These are phyloP conservation scores for Celoporthe dispersa DNA, from an alignment of 2,329 filamentous ascomycete genomes.

Conservation along the genomic window DNA sequence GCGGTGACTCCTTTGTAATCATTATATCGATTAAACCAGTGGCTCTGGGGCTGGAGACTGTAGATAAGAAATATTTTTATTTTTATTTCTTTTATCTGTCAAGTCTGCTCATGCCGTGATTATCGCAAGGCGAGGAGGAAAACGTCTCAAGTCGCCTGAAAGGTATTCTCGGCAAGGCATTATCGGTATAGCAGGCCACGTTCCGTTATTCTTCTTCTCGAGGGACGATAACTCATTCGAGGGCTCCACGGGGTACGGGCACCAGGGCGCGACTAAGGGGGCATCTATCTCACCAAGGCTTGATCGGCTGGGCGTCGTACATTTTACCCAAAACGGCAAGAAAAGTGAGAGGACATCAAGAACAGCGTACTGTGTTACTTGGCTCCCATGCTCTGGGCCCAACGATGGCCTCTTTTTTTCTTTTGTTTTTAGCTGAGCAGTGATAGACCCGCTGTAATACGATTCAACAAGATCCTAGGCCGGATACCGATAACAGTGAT, in stretches of 20 bases:
- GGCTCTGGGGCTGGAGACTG: background rate
- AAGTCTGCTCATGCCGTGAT: background rate
- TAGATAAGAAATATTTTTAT: background rate
- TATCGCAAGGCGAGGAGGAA: background rate
- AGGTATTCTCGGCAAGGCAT: background rate
- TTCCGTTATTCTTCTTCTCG: background rate
- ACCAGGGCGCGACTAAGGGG: background rate
- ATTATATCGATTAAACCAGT: background rate
- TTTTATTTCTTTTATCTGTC: too few relatives aligned
- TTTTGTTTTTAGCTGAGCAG: too few relatives aligned
- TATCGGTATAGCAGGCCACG: background rate
- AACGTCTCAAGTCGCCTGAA: background rate
- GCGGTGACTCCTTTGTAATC: background rate
- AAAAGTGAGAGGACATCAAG: conserved; percentile 24
- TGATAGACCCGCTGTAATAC: background rate
- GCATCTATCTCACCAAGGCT: background rate
- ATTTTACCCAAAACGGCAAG: conserved; percentile 21
- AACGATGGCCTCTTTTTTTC: too few relatives aligned
- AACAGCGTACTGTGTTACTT: too few relatives aligned
- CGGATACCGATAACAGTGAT: background rate
- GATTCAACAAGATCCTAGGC: background rate
- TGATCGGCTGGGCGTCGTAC: background rate
- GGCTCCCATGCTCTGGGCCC: too few relatives aligned
- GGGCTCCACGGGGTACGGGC: background rate
- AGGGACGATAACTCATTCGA: background rate